Conservation (phyloP, 2,329 filamentous ascomycete species). For the Ascomycota sp. region DNA sequence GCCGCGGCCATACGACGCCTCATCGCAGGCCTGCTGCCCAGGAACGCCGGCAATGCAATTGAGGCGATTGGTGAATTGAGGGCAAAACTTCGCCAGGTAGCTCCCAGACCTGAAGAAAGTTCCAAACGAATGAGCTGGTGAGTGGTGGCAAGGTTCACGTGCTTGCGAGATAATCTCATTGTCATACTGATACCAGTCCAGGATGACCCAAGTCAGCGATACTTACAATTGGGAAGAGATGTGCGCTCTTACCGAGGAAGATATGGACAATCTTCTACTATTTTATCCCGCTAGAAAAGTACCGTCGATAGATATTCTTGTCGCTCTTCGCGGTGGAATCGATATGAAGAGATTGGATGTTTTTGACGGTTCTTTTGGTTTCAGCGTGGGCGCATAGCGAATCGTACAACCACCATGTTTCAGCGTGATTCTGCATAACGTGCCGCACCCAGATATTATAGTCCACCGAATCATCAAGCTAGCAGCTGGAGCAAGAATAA, state of each 20-base stretch:
- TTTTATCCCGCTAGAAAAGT: conserved; percentile 42
- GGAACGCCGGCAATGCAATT: conserved; percentile 66
- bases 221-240: conserved; percentile 68
- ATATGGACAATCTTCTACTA: conserved; percentile 63
- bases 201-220: conserved; percentile 86
- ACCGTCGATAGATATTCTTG: conserved; percentile 30
- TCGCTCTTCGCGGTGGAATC: conserved; percentile 26
- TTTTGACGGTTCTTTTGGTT: conserved; percentile 37
- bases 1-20: conserved; percentile 67
- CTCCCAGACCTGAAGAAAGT: conserved; percentile 48
- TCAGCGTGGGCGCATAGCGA: conserved; percentile 24
- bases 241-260: conserved; percentile 57
- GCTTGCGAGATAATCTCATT: not conserved
- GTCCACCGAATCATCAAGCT: no score
- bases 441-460: no score
- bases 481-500: no score
- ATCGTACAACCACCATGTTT: no score
- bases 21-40: conserved; percentile 56
- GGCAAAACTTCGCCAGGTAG: conserved; percentile 54
- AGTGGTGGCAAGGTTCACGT: conserved; percentile 8
- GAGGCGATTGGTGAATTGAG: conserved; percentile 62
- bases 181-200: conserved; percentile 10
- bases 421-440: no score
- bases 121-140: conserved; percentile 80
- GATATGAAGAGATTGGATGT: conserved; percentile 25